Base-by-base conservation (phyloP, 139 green algal genomes). In the Chloropicon primus region DNA sequence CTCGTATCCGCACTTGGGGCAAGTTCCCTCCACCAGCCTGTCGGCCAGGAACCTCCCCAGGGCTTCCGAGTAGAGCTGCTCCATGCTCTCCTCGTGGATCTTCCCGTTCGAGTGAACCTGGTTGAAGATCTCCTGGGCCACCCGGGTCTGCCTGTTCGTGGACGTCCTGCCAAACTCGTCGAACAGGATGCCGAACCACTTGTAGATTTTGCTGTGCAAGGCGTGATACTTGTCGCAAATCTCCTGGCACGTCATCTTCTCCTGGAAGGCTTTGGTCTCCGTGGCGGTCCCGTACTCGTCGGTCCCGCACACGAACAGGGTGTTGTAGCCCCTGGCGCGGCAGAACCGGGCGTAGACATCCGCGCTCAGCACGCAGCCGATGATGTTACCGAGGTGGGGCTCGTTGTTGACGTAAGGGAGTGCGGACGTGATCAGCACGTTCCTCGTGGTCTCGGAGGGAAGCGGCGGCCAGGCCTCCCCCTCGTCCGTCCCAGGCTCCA, bases 331-430 rank as follows among this genome's bases (percentile, higher is more conserved):
- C 0, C 94, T 83, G 2, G 86, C 77, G 22, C 94, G 87, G 79
- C 89, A 94, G 86, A 89, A 98, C n/a, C 94, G 86, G 1, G 94
- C 91, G 79, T 96, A 98, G 75, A 89, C 89, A 80, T 98, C 94
- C 0, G 94, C 94, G 24, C 83, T 92, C n/a, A 98, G 85, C 54
- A 98, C 94, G 80, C 93, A 97, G 28, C 94, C 94, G 54, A 98
- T 97, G 85, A 98, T 98, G 90, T 98, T 98, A 73, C 94, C 94
- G 72, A 98, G 87, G 81, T 98, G 94, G 0, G 94, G 94, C 75
- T 98, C 93, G 82, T 98, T 98, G 87, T 98, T 98, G n/a, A 98
- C 94, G 78, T 98, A 98, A 0, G 94, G 94, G 80, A 98, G 88
- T 1, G 94, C 94, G 27, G 83, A 92, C 1, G 94, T 98, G 84